These are phyloP conservation scores for Carex kokanica DNA, from an alignment of 176 grass and related monocot species.

Conservation along the genomic window DNA sequence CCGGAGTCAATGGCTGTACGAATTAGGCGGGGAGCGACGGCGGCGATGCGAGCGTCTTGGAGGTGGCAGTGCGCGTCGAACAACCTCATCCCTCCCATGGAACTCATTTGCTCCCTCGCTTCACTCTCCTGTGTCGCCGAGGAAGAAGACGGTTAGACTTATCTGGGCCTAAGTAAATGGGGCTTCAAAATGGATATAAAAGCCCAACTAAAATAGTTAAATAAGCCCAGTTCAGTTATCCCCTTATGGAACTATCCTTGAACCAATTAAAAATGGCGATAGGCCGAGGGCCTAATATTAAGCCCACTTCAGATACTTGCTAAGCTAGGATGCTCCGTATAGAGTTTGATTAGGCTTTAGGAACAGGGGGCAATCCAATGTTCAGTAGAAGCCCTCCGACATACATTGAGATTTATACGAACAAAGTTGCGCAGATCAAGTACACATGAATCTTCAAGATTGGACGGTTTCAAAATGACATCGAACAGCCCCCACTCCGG, in stretches of 20 bases:
- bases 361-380: too few relatives aligned
- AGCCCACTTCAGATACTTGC: too few relatives aligned
- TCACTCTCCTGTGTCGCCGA: background rate
- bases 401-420: too few relatives aligned
- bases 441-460: too few relatives aligned
- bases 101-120: constrained; percentile 17
- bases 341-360: too few relatives aligned
- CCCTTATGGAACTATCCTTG: background rate
- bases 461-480: too few relatives aligned
- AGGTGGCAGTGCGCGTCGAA: constrained; percentile 97
- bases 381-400: too few relatives aligned
- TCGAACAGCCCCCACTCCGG: too few relatives aligned
- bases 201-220: background rate
- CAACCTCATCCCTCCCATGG: constrained; percentile 26
- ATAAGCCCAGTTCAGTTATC: background rate
- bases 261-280: background rate
- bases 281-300: background rate
- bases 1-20: constrained; percentile 52
- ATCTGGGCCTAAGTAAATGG: background rate
- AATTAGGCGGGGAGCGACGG: constrained; percentile 49
- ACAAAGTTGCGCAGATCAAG: too few relatives aligned
- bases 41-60: constrained; percentile 58
- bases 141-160: background rate
- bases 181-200: background rate
- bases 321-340: too few relatives aligned